Evolutionary conservation across 345 rosid genomes (phyloP).

Genomic region (Fremontodendron californicum): DNA sequence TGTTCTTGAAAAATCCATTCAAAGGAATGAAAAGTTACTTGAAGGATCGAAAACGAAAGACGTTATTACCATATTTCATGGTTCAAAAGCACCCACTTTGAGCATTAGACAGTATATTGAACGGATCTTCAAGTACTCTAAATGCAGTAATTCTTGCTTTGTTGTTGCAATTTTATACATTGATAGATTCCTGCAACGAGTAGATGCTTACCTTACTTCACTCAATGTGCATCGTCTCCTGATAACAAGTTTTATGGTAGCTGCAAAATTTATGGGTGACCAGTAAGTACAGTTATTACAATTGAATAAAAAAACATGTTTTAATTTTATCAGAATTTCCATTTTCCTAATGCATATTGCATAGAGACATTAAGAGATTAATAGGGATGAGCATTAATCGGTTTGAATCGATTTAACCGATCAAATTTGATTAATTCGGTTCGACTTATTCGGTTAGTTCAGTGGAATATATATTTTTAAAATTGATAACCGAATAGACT

Average conservation of each 20-base stretch:
- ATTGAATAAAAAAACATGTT: neutral
- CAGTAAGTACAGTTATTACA: slow-evolving; percentile 24
- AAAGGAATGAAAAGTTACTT: slow-evolving; percentile 5
- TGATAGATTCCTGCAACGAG: slow-evolving; percentile 25
- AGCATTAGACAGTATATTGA: neutral
- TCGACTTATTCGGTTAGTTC: no score
- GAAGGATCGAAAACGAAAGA: neutral
- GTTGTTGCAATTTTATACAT: slow-evolving; percentile 21
- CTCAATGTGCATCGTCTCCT: slow-evolving; percentile 46
- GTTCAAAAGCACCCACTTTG: slow-evolving; percentile 9
- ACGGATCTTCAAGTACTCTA: slow-evolving; percentile 18
- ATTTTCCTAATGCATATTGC: no score
- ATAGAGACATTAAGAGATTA: no score
- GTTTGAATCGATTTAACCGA: no score
- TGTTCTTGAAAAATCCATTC: slow-evolving; percentile 7
- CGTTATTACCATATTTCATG: slow-evolving; percentile 11
- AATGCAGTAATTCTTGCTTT: slow-evolving; percentile 21
- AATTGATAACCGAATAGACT: no score
- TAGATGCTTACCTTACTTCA: slow-evolving; percentile 27
- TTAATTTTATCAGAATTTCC: neutral
- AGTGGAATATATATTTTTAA: no score
- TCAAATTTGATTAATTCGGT: no score
- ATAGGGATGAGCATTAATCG: no score
- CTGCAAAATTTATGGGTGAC: slow-evolving; percentile 40
- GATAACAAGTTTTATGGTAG: slow-evolving; percentile 36